phyloP scores from a whole-genome alignment of 2,329 filamentous ascomycete genomes.

The Sodiomyces alkalinus region DNA sequence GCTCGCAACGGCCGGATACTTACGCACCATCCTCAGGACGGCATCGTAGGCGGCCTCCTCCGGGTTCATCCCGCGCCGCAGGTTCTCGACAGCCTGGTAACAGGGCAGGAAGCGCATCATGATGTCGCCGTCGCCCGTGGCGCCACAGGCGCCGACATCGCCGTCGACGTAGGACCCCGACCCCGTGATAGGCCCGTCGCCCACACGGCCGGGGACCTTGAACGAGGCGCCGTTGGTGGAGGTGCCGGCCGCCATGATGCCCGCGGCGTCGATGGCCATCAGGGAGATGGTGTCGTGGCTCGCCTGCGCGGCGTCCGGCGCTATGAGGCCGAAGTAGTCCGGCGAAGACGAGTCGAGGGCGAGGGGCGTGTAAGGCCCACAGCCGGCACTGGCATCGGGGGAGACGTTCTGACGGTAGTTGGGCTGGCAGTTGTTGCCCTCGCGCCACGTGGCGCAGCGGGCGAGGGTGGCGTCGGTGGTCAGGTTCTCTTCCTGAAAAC shows the following conservation, averaged over 20 bases:
- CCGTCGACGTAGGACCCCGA: slow-evolving; percentile 39
- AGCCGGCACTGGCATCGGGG: slow-evolving; percentile 25
- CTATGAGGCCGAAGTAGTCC: slow-evolving; percentile 8
- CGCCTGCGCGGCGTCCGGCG: slow-evolving; percentile 9
- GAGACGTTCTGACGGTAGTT: slow-evolving; percentile 33
- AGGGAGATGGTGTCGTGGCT: slow-evolving; percentile 41
- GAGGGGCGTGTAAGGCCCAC: slow-evolving; percentile 30
- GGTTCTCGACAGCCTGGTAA: slow-evolving; percentile 39
- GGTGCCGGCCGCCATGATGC: slow-evolving; percentile 36
- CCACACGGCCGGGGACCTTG: slow-evolving; percentile 39
- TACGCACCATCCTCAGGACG: slow-evolving; percentile 30
- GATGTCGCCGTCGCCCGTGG: slow-evolving; percentile 40
- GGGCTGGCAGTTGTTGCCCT: slow-evolving; percentile 24
- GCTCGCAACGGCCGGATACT: slow-evolving; percentile 28
- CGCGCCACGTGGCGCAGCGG: slow-evolving; percentile 27
- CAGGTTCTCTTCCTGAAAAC: slow-evolving; percentile 29
- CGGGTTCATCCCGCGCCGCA: slow-evolving; percentile 32
- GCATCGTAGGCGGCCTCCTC: slow-evolving; percentile 33
- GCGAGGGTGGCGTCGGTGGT: slow-evolving; percentile 23
- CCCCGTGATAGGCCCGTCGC: slow-evolving; percentile 38
- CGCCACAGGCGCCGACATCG: slow-evolving; percentile 37
- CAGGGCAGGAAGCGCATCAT: slow-evolving; percentile 43
- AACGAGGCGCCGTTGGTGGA: slow-evolving; percentile 39
- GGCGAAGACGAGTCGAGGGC: slow-evolving; percentile 8
- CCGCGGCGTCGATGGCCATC: slow-evolving; percentile 26